Base-by-base conservation (phyloP, 1,284 basidiomycete genomes). In the Stygiomarasmius scandens region DNA sequence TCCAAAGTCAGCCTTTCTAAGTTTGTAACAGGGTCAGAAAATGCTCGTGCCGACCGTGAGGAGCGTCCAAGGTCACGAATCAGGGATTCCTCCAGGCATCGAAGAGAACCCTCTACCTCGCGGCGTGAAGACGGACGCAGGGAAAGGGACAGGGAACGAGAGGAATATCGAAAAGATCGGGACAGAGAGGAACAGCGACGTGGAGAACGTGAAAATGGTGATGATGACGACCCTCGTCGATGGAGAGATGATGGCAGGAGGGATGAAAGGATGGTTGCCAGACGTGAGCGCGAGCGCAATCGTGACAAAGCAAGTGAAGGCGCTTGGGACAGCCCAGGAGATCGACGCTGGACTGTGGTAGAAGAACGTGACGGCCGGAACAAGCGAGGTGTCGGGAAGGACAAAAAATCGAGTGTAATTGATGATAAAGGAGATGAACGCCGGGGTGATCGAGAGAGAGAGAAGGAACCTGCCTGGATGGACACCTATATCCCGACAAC, bases 401-500 rank as follows among this genome's bases (percentile, higher is more conserved):
- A 91, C 49, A 79, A 80, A 60, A 82, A 83, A 58, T 59, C 70
- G 54, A 67, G 62, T n/a, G 70, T 67, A 38, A 86, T 88, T 29
- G 87, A 87, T 53, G 73, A 70, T 20, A 82, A 79, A 64, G 83
- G 77, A 58, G 85, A 84, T 56, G 80, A 82, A 47, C 75, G 79
- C 52, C 63, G 70, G 54, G 72, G 76, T 48, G 83, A 85, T 49
- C 74, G 80, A 61, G 85, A 87, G 65, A 85, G 81, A 67, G 90
- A 91, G 75, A 92, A 87, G 65, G 90, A 93, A 67, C 93, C 92
- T 20, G 92, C 92, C 16, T 95, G 92, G 92, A 93, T 95, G 90
- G 91, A 92, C 62, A 87, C 90, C n/a, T 92, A 93, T 66, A 80
- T 90, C 61, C 86, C 89, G 2, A 76, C 73, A 45, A 77, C 79